Evolutionary conservation across 2,329 filamentous ascomycete species (phyloP).

Genomic region (Arthrobotrys conoides): DNA sequence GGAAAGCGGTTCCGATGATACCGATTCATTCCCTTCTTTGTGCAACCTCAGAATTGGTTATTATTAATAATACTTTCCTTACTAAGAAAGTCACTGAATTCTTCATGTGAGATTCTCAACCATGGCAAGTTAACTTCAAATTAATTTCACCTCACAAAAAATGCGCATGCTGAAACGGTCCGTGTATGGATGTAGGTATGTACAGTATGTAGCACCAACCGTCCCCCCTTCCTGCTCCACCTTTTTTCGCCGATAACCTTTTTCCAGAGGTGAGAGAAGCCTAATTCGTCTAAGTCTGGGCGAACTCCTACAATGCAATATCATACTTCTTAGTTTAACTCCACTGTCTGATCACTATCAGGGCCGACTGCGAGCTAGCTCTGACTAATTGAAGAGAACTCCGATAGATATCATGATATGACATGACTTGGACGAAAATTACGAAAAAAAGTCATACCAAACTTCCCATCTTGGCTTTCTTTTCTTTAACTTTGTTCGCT

Average conservation of each 20-base stretch:
- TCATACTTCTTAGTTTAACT: background rate
- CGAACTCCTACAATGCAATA: slow-evolving; percentile 12
- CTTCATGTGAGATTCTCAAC: slow-evolving; percentile 17
- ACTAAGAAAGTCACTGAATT: too few species aligned
- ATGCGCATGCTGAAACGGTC: slow-evolving; percentile 15
- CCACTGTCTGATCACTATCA: slow-evolving; percentile 33
- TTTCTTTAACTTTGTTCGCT: background rate
- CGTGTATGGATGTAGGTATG: too few species aligned
- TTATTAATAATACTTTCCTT: too few species aligned
- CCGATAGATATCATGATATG: slow-evolving; percentile 19
- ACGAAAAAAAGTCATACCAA: slow-evolving; percentile 7
- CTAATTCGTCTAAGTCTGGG: slow-evolving; percentile 23
- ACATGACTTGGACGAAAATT: slow-evolving; percentile 17
- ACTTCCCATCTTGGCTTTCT: slow-evolving; percentile 7
- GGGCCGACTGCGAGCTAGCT: background rate
- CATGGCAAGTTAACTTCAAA: background rate
- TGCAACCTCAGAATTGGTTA: slow-evolving; percentile 45
- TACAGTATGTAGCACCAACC: slow-evolving; percentile 35
- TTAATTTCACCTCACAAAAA: background rate
- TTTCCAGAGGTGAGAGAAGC: background rate
- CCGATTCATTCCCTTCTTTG: slow-evolving; percentile 37
- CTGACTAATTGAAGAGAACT: slow-evolving; percentile 27
- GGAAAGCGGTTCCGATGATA: slow-evolving; percentile 51
- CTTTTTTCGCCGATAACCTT: slow-evolving; percentile 32
- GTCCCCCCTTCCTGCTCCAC: background rate